These are phyloP conservation scores for Coniochaeta sp. DNA, from an alignment of 2,329 filamentous ascomycete species.

Conservation along the genomic window DNA sequence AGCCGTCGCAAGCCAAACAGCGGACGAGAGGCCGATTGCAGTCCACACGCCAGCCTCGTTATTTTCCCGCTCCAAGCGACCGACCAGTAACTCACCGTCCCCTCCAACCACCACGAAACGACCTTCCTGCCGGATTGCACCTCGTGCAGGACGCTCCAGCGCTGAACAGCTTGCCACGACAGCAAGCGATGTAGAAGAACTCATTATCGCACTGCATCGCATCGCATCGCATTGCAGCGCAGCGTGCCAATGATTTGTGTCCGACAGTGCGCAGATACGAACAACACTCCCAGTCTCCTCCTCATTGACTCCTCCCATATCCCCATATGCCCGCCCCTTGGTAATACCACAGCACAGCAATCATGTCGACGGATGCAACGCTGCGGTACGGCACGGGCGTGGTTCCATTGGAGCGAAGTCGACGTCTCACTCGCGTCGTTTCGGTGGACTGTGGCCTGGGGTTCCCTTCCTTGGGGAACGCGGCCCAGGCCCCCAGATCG, in stretches of 20 bases:
- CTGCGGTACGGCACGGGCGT: slow-evolving; percentile 1
- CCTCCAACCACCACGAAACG: background rate
- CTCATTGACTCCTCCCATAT: too few species aligned
- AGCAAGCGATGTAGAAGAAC: background rate
- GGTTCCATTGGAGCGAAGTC: background rate
- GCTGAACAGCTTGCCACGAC: background rate
- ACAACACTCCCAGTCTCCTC: background rate
- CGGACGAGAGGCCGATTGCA: background rate
- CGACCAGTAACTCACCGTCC: background rate
- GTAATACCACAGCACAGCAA: too few species aligned
- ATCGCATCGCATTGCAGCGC: background rate
- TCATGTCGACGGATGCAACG: background rate
- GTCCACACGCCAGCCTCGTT: background rate
- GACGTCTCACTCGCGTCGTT: background rate
- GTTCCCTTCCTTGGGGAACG: background rate
- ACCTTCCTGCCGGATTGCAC: background rate
- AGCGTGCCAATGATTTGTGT: background rate
- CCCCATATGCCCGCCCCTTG: too few species aligned
- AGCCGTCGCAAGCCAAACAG: background rate
- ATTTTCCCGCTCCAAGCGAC: background rate
- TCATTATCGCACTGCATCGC: too few species aligned
- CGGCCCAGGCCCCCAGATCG: slow-evolving; percentile 1
- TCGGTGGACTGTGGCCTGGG: too few species aligned
- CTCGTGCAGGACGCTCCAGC: background rate
- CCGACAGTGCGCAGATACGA: background rate